A percentile compares a stretch with the other conserved stretches of the same genome.
Evolutionary conservation across 768 basidiomycete species (phyloP).

Genomic region (Boletus subparvulus): DNA sequence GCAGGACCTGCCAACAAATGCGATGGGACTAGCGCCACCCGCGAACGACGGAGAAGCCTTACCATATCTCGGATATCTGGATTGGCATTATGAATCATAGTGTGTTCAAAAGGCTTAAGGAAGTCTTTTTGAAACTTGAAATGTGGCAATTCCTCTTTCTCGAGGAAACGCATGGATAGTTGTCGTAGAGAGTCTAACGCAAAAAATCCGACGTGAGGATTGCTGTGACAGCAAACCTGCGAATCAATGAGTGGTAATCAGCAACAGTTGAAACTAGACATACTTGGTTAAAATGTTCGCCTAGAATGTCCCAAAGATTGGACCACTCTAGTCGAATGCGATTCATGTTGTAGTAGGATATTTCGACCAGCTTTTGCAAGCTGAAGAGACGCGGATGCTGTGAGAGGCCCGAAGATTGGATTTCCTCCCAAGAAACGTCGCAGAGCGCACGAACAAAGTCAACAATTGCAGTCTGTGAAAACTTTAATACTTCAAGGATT

Average conservation of each 20-base stretch:
- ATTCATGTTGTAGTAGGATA: constrained; percentile 99
- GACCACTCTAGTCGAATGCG: constrained; percentile 99
- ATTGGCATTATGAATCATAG: constrained; percentile 95
- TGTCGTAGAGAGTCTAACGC: constrained; percentile 96
- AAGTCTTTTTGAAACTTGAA: constrained; percentile 99
- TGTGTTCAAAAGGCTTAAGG: constrained; percentile 95
- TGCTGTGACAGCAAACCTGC: constrained; percentile 97
- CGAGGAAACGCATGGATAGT: constrained; percentile 96
- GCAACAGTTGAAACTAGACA: neutral
- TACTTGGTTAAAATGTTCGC: constrained; percentile 98
- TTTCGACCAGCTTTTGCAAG: constrained; percentile 96
- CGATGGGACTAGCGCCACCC: neutral
- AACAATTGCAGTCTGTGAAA: constrained; percentile 83
- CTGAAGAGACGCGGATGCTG: constrained; percentile 95
- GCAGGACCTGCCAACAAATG: constrained; percentile 66
- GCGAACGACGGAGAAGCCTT: constrained; percentile 3
- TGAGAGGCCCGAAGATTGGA: constrained; percentile 93
- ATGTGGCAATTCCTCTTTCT: constrained; percentile 96
- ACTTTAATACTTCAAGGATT: constrained; percentile 7
- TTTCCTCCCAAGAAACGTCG: constrained; percentile 99
- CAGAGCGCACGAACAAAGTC: constrained; percentile 96
- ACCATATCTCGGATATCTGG: constrained; percentile 97
- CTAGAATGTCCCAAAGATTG: constrained; percentile 94
- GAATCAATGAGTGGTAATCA: constrained; percentile 10
- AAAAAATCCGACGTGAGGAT: constrained; percentile 94